phyloP scores from a whole-genome alignment of 75 land plant species.

The Cupressus sempervirens region DNA sequence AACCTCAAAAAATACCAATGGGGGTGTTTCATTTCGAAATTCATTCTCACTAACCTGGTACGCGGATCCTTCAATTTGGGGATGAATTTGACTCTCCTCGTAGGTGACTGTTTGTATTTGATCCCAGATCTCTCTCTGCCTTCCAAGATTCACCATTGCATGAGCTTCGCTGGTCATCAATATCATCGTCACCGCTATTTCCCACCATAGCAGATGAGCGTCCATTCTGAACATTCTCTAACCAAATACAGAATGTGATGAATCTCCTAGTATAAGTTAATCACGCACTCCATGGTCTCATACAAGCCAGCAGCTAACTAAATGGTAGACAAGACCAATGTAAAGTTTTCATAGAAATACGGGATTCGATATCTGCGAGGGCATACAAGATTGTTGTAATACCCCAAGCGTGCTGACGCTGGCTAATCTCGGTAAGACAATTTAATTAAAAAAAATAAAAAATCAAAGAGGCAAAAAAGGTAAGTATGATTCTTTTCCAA shows the following conservation, averaged over 20 bases:
- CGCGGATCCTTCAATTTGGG: background rate
- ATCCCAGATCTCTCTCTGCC: background rate
- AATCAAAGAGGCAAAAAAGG: no score
- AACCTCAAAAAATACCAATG: constrained; percentile 42
- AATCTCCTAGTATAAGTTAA: background rate
- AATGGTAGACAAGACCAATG: no score
- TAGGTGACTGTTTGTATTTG: background rate
- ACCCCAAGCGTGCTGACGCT: no score
- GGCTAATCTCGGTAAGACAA: no score
- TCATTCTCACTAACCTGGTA: constrained; percentile 3
- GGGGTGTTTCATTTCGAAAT: constrained; percentile 6
- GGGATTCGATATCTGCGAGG: no score
- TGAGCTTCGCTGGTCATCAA: background rate
- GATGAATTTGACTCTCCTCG: background rate
- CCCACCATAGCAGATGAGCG: background rate
- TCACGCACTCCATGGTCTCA: no score
- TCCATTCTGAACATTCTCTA: background rate
- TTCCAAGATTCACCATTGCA: background rate
- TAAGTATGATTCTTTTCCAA: no score
- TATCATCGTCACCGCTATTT: background rate
- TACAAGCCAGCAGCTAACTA: no score
- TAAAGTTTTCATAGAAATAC: no score
- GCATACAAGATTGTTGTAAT: no score
- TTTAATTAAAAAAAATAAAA: no score
- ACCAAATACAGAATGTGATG: background rate